Conservation (phyloP, 2,329 filamentous ascomycete species). For the Zopfia rhizophila region DNA sequence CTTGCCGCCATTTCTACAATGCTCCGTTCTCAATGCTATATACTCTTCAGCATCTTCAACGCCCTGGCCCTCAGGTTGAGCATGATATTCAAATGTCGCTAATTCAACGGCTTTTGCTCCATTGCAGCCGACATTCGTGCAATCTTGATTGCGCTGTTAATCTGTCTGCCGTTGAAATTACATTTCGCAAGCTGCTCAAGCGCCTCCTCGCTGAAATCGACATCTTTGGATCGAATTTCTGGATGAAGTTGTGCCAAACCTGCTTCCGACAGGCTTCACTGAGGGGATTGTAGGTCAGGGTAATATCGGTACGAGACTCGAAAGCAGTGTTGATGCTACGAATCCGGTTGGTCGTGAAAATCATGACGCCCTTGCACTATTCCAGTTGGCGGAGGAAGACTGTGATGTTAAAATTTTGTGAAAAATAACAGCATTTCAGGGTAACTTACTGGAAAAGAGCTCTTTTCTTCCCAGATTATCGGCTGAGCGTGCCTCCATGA, state of each 20-base stretch:
- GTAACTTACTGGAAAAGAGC: slow-evolving; percentile 24
- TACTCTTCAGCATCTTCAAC: slow-evolving; percentile 14
- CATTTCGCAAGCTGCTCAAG: slow-evolving; percentile 31
- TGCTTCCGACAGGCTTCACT: slow-evolving; percentile 52
- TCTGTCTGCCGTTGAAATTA: slow-evolving; percentile 51
- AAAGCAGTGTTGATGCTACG: slow-evolving; percentile 51
- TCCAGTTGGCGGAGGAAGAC: slow-evolving; percentile 48
- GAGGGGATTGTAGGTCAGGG: slow-evolving; percentile 59
- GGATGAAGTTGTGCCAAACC: slow-evolving; percentile 48
- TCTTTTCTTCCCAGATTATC: slow-evolving; percentile 28
- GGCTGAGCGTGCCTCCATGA: slow-evolving; percentile 21
- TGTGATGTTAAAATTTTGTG: slow-evolving; percentile 31
- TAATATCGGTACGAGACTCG: slow-evolving; percentile 45
- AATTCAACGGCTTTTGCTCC: slow-evolving; percentile 19
- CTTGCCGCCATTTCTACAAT: no score
- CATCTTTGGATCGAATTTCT: slow-evolving; percentile 15
- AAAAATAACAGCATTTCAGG: not conserved
- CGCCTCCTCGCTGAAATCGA: slow-evolving; percentile 32
- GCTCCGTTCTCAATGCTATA: no score
- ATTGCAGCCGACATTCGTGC: slow-evolving; percentile 21
- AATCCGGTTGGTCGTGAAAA: slow-evolving; percentile 55
- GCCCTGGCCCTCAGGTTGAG: slow-evolving; percentile 19
- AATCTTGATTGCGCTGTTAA: slow-evolving; percentile 44
- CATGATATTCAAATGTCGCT: slow-evolving; percentile 17
- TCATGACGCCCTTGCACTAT: slow-evolving; percentile 54